Conservation (phyloP, 495 filamentous ascomycete species). For the Evansstolkia leycettana region DNA sequence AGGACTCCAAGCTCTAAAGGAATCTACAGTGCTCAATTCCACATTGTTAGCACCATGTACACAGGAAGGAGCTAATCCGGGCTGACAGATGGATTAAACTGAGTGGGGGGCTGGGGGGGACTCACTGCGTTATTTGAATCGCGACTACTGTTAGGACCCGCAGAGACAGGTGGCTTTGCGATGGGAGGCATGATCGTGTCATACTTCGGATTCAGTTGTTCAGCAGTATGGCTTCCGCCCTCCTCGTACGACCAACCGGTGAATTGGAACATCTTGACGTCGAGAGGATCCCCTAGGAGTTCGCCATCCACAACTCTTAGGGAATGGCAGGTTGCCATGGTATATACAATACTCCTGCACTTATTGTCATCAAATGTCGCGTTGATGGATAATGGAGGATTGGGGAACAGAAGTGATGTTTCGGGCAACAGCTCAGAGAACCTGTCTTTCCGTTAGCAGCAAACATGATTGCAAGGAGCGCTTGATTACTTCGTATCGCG, state of each 20-base stretch:
- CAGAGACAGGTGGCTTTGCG: constrained; percentile 56
- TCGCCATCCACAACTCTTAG: constrained; percentile 77
- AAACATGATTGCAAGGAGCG: neutral
- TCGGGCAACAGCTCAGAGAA: constrained; percentile 51
- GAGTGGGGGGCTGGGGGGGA: no score
- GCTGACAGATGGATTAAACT: no score
- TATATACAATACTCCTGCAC: constrained; percentile 65
- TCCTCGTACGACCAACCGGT: constrained; percentile 91
- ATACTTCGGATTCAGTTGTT: constrained; percentile 46
- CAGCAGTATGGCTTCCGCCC: constrained; percentile 39
- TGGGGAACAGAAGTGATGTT: constrained; percentile 40
- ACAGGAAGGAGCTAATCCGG: no score
- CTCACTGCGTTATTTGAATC: neutral
- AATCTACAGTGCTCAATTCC: no score
- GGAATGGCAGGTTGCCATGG: constrained; percentile 97
- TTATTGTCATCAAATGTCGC: constrained; percentile 47
- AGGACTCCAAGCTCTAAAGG: constrained; percentile 73
- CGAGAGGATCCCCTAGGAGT: constrained; percentile 84
- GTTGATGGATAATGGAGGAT: constrained; percentile 37
- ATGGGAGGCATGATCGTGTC: constrained; percentile 65
- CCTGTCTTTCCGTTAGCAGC: constrained; percentile 17
- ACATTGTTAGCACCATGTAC: no score
- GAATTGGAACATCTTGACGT: constrained; percentile 98
- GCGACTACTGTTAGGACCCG: constrained; percentile 1
- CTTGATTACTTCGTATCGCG: constrained; percentile 34